phyloP scores from a whole-genome alignment of 345 rosid species.

The Clausena lansium region DNA sequence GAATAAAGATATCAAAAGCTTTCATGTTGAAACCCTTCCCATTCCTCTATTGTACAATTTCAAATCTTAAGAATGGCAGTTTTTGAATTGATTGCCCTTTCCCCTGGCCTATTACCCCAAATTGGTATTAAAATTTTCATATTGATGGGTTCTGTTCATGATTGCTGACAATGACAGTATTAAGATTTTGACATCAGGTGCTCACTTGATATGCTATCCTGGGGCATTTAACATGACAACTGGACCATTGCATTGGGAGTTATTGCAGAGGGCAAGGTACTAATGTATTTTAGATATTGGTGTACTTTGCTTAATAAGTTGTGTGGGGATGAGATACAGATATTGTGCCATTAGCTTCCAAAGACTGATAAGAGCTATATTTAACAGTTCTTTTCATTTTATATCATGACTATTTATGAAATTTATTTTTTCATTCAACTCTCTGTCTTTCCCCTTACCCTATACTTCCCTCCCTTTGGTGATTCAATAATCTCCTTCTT shows the following conservation, averaged over 20 bases:
- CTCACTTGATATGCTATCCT: slow-evolving; percentile 90
- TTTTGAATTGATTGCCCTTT: not conserved
- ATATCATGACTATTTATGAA: not conserved
- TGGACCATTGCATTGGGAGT: slow-evolving; percentile 92
- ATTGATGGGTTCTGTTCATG: not conserved
- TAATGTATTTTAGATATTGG: slow-evolving; percentile 8
- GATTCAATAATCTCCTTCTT: slow-evolving; percentile 5
- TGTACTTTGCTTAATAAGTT: not conserved
- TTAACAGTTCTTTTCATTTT: not conserved
- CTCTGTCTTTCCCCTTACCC: not conserved
- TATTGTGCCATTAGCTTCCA: not conserved
- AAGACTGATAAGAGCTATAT: not conserved
- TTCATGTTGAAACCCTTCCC: not conserved
- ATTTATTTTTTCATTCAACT: not conserved
- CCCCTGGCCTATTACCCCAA: not conserved
- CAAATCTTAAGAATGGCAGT: slow-evolving; percentile 7
- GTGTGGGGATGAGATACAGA: not conserved
- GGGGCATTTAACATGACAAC: slow-evolving; percentile 99
- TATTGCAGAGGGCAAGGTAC: slow-evolving; percentile 89
- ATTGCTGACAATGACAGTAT: slow-evolving; percentile 8
- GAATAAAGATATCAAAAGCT: not conserved
- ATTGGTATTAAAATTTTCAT: not conserved
- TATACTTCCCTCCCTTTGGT: not conserved
- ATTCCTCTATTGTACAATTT: not conserved
- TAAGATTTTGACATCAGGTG: slow-evolving; percentile 52